A percentile compares a stretch with the other conserved stretches of the same genome.
These are phyloP conservation scores for Catharanthus roseus DNA, from an alignment of 257 asterid genomes.

Conservation along the genomic window DNA sequence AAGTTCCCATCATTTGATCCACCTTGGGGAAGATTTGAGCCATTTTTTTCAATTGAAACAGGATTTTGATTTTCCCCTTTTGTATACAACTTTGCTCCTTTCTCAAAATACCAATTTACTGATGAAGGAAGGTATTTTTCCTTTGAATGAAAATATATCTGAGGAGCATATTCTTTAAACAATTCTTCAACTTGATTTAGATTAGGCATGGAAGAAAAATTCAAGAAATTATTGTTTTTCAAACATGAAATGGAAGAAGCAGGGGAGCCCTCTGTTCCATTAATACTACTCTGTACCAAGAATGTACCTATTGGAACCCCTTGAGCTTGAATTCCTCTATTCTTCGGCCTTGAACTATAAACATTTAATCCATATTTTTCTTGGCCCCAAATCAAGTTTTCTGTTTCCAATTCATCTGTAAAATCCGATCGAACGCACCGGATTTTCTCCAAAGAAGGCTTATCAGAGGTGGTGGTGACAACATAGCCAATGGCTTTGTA, in stretches of 20 bases:
- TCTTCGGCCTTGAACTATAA: slow-evolving; percentile 46
- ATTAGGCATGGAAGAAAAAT: slow-evolving; percentile 45
- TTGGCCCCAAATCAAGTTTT: slow-evolving; percentile 56
- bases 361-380: slow-evolving; percentile 30
- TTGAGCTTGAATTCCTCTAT: slow-evolving; percentile 45
- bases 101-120: slow-evolving; percentile 69
- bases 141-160: slow-evolving; percentile 59
- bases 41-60: slow-evolving; percentile 32
- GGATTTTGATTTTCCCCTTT: slow-evolving; percentile 62
- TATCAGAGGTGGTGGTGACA: slow-evolving; percentile 52
- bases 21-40: slow-evolving; percentile 76
- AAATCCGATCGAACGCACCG: slow-evolving; percentile 57
- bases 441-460: slow-evolving; percentile 58
- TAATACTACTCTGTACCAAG: no score
- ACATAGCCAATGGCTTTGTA: slow-evolving; percentile 61
- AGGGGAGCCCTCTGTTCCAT: no score
- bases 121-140: slow-evolving; percentile 70
- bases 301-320: slow-evolving; percentile 45
- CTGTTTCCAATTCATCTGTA: slow-evolving; percentile 57
- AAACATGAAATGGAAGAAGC: slow-evolving; percentile 47
- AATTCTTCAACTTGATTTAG: slow-evolving; percentile 39
- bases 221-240: slow-evolving; percentile 41
- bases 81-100: slow-evolving; percentile 50
- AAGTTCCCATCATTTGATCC: slow-evolving; percentile 62
- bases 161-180: slow-evolving; percentile 54